Conservation (phyloP, 106 monocot genomes). For the Cymbidium sinense region DNA sequence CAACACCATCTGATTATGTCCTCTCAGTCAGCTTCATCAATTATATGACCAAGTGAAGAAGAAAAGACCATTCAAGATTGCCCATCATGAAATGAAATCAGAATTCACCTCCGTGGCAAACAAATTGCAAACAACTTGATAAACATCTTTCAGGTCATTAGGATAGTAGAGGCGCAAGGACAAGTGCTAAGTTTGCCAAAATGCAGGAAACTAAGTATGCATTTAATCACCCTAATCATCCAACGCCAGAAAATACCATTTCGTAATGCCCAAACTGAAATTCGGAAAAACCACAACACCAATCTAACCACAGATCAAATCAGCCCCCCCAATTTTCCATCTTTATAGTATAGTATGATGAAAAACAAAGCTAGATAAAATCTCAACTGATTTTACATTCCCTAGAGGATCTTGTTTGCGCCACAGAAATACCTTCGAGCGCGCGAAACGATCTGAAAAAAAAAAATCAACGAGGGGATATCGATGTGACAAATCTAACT, state of each 20-base stretch:
- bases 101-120: neutral
- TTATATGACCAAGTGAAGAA: neutral
- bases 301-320: neutral
- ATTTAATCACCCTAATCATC: neutral
- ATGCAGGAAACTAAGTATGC: neutral
- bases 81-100: neutral
- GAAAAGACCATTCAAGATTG: neutral
- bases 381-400: neutral
- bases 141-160: neutral
- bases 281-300: neutral
- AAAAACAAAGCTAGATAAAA: neutral
- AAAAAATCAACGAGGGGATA: neutral
- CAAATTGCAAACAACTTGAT: neutral
- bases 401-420: neutral
- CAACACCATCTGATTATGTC: neutral
- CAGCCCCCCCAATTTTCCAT: neutral
- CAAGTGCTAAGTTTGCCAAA: neutral
- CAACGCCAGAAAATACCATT: neutral
- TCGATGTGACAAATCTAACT: constrained; percentile 6
- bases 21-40: neutral
- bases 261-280: neutral
- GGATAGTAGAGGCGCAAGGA: neutral
- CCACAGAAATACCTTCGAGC: neutral
- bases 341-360: neutral
- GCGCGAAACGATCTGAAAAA: neutral